Evolutionary conservation across 805 yeast species (phyloP), one percentile per base, ranked within the genome.

Genomic region (Sporopachydermia lactativora): DNA sequence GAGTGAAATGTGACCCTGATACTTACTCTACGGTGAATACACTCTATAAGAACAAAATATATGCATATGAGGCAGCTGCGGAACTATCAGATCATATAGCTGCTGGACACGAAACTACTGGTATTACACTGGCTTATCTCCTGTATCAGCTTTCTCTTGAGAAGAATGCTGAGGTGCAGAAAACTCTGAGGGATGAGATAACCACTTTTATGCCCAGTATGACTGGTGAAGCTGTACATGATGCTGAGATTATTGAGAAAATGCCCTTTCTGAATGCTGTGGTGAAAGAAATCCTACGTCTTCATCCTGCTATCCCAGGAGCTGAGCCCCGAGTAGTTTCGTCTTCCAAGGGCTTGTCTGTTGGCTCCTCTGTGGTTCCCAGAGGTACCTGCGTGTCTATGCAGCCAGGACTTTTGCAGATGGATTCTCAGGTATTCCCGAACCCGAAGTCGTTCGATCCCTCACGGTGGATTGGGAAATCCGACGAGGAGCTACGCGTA

Each of bases 41-140:
- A 8, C 31, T 55, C 8, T 49, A 49, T 34, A 38, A 42, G 6
- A 28, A 35, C 4, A 53, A 52, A 5, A 35, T 51, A 3, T 39
- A 38, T 3, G 47, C 47, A 18, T 43, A 45, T 49, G 43, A 55
- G 6, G 59, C 65, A 13, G 63, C 61, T 13, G 56, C 65, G 34
- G 72, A 66, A 45, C 48, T 61, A 31, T 62, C 68, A 36, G 82
- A 76, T 50, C 78, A 76, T 52, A 64, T 75, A 31, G 75, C 76
- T 39, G 83, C 83, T 1, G 83, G 83, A 2, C 81, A 76, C 50
- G 76, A 75, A 50, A 76, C 83, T 4, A 75, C 78, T 1, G 79
- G 77, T 1, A 64, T 71, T 6, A 71, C 73, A 16, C 52, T 76
- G 42, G 62, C 78, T 1, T 76, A 71, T 52, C 53, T 69, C 41